phyloP scores from a whole-genome alignment of 1,139 yeast genomes.

The Hyphopichia pseudoburtonii region DNA sequence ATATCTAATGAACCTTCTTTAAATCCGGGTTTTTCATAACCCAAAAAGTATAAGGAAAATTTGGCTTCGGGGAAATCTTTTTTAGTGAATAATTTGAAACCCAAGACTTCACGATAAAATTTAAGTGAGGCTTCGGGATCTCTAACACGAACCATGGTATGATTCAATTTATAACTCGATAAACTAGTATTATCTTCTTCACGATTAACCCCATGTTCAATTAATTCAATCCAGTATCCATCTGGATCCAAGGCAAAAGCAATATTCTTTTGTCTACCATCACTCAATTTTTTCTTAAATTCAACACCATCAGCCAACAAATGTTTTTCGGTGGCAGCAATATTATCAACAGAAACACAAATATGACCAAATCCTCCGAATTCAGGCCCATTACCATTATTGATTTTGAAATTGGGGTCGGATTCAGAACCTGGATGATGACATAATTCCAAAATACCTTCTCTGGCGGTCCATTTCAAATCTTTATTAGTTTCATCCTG shows the following conservation, averaged over 20 bases:
- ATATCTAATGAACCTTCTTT: constrained; percentile 33
- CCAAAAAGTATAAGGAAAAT: constrained; percentile 84
- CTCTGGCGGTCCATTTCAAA: constrained; percentile 56
- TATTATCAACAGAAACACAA: constrained; percentile 82
- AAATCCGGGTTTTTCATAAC: constrained; percentile 50
- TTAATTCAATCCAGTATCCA: constrained; percentile 94
- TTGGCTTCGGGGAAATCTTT: constrained; percentile 63
- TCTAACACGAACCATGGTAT: constrained; percentile 88
- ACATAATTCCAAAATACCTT: constrained; percentile 82
- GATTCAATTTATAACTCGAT: constrained; percentile 68
- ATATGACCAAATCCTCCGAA: constrained; percentile 93
- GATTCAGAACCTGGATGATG: constrained; percentile 76
- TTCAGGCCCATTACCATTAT: constrained; percentile 83
- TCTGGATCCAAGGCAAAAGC: constrained; percentile 96
- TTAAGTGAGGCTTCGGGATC: constrained; percentile 75
- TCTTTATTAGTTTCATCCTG: constrained; percentile 45
- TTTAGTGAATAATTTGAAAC: constrained; percentile 68
- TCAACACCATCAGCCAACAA: constrained; percentile 61
- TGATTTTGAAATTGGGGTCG: constrained; percentile 57
- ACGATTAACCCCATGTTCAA: constrained; percentile 56
- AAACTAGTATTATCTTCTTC: constrained; percentile 37
- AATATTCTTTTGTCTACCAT: constrained; percentile 89
- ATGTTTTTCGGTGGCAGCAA: constrained; percentile 57
- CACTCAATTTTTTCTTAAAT: constrained; percentile 79
- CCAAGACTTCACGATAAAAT: constrained; percentile 76